Conservation (phyloP, 768 basidiomycete species). For the Russula earlei region DNA sequence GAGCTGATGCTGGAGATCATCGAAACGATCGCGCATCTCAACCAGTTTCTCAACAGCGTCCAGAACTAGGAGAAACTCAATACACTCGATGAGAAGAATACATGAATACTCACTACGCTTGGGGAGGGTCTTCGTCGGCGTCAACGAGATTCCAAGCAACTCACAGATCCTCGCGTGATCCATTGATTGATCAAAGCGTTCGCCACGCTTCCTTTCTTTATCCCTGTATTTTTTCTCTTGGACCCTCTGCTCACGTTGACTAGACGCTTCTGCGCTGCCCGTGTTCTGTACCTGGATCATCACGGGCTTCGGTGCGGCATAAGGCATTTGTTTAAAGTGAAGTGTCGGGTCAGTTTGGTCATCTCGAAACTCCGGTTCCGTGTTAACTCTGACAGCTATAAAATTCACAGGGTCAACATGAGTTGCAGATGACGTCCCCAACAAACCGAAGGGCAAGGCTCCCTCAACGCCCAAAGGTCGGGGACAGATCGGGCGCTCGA, state of each 20-base stretch:
- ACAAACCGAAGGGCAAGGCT: not conserved
- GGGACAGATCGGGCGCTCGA: too few relatives aligned
- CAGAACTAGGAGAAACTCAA: not conserved
- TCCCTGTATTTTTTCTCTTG: not conserved
- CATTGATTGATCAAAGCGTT: not conserved
- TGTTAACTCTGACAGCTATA: not conserved
- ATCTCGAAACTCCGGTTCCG: not conserved
- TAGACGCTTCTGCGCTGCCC: not conserved
- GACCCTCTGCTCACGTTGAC: not conserved
- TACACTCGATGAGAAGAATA: not conserved
- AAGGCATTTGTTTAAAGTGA: not conserved
- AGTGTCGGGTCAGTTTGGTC: too few relatives aligned
- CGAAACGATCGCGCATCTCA: not conserved
- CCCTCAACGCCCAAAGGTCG: too few relatives aligned
- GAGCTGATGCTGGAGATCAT: not conserved
- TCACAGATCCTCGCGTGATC: not conserved
- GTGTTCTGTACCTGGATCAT: not conserved
- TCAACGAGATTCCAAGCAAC: not conserved
- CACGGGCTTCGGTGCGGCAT: not conserved
- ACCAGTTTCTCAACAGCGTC: not conserved
- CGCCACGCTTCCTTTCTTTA: not conserved
- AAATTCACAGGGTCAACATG: too few relatives aligned
- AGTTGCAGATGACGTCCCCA: not conserved
- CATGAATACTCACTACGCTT: not conserved
- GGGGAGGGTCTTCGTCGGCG: not conserved